phyloP scores from a whole-genome alignment of 2,329 filamentous ascomycete genomes.

The Aspergillus piperis region DNA sequence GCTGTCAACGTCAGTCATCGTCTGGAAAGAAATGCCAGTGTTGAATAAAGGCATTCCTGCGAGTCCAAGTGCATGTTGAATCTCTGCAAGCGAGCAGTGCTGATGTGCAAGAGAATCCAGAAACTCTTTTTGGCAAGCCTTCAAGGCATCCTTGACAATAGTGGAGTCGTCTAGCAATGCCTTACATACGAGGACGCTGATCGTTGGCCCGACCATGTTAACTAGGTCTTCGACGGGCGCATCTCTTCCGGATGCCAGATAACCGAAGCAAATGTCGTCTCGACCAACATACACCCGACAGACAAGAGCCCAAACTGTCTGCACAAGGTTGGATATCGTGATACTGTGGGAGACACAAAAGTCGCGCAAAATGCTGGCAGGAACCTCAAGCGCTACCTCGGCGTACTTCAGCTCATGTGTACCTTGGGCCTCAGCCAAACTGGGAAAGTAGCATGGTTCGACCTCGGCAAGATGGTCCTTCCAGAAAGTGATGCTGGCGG shows the following conservation, averaged over 20 bases:
- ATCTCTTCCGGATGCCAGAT: conserved; percentile 36
- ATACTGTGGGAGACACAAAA: conserved; percentile 2
- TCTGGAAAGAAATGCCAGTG: conserved; percentile 3
- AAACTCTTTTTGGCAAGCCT: background rate
- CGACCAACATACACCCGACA: conserved; percentile 18
- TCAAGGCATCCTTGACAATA: background rate
- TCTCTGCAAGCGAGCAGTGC: conserved; percentile 2
- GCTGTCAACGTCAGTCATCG: background rate
- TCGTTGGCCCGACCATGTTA: conserved; percentile 45
- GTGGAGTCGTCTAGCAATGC: conserved; percentile 28
- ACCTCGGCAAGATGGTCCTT: conserved; percentile 11
- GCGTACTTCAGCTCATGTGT: conserved; percentile 9
- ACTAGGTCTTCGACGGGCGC: conserved; percentile 41
- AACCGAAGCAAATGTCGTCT: conserved; percentile 34
- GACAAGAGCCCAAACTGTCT: conserved; percentile 29
- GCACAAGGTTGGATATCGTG: conserved; percentile 28
- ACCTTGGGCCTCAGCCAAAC: conserved; percentile 6
- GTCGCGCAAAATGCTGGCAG: background rate
- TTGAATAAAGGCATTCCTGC: background rate
- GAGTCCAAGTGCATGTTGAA: background rate
- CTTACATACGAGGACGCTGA: conserved; percentile 54
- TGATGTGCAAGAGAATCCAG: background rate
- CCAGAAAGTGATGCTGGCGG: conserved; percentile 7
- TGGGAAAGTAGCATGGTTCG: conserved; percentile 11
- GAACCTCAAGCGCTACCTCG: background rate